These are phyloP conservation scores for Penicillium herquei DNA, from an alignment of 495 filamentous ascomycete species.

Conservation along the genomic window DNA sequence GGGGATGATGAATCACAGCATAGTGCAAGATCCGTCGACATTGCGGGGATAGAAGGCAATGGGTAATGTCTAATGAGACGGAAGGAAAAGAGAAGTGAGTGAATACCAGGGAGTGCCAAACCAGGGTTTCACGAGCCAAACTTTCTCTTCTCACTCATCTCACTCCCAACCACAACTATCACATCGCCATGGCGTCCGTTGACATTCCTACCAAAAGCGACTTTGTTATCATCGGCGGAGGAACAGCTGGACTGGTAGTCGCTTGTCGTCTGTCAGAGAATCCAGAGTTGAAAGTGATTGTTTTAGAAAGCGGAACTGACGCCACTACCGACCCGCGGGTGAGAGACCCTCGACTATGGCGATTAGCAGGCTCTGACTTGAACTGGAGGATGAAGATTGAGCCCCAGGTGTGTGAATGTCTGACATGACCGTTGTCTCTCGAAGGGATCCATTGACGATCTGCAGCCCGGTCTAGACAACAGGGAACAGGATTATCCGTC, in stretches of 20 bases:
- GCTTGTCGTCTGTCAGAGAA: conserved; percentile 50
- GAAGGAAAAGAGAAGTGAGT: no score
- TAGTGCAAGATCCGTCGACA: no score
- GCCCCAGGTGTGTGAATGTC: conserved; percentile 41
- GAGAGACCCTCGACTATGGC: conserved; percentile 40
- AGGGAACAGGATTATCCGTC: conserved; percentile 22
- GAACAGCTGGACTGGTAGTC: conserved; percentile 48
- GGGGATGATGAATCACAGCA: no score
- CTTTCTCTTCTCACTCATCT: background rate
- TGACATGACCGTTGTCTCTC: background rate
- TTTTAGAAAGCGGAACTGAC: conserved; percentile 55
- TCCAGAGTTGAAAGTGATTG: conserved; percentile 37
- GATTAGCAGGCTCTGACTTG: conserved; percentile 42
- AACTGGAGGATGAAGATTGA: conserved; percentile 54
- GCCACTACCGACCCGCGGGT: conserved; percentile 40
- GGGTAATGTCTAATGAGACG: no score
- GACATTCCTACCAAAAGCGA: conserved; percentile 17
- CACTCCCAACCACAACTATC: background rate
- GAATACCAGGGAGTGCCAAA: no score
- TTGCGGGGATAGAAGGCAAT: no score
- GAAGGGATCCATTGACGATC: background rate
- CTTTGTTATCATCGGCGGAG: conserved; percentile 42
- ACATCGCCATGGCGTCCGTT: background rate
- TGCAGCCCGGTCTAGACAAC: conserved; percentile 22
- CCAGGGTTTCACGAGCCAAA: no score